Evolutionary conservation across 768 basidiomycete species (phyloP), one percentile per base, ranked within the genome.

Genomic region (Pulveroboletus sp.): DNA sequence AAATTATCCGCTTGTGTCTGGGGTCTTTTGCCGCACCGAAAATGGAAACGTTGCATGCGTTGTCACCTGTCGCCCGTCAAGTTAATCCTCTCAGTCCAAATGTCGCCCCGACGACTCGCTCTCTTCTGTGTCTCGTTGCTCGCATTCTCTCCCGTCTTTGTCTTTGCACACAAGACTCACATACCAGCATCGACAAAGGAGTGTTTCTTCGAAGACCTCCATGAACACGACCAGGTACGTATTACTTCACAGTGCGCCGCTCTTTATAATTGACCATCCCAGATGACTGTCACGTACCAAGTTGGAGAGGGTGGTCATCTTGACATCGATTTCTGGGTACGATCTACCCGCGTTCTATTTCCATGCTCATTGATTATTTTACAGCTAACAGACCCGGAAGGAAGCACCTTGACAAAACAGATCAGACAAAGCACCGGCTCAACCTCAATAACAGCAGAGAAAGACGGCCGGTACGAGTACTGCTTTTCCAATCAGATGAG

Each of bases 221-320:
- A 93, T 61, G 73, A 80, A 55, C 83, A 92, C 66, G 93, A 95
- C 82, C 89, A 93, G 77, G 90, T 88, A 54, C 49, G 60, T 57
- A 31, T 15, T 2, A 18, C 28, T 9, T 24, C 36, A n/a, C 32
- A 9, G 9, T 42, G 1, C n/a, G n/a, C 11, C 38, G 10, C 51
- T 8, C 26, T 41, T 41, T 38, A 35, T 39, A 17, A 53, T 24
- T 15, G 43, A 30, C 31, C 17, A 30, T 11, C 46, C 31, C 61
- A 97, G 94, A 98, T 99, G 96, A 95, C 95, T 24, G 89, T 99
- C 43, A 96, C 95, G 35, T 99, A 98, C 67, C 96, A 99, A 77
- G 96, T 98, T 7, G 94, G 92, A 46, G 93, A 91, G 39, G 96
- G 96, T 24, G 95, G 96, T 1, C 90, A 97, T 65, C 71, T 98